Conservation (phyloP, 1,139 yeast species). For the Diutina rugosa region DNA sequence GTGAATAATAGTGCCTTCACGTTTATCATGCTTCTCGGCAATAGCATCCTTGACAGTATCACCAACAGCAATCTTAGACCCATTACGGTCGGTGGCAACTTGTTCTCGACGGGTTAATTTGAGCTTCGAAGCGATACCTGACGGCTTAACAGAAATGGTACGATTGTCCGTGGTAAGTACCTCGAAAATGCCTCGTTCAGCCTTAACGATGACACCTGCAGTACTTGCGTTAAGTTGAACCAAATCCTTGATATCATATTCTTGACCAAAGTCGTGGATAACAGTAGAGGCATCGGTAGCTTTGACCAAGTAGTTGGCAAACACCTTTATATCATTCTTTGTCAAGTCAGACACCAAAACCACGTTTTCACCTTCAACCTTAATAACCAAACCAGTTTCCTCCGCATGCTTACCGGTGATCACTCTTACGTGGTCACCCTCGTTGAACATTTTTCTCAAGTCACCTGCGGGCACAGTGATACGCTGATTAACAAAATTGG, state of each 20-base stretch:
- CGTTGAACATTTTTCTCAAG: constrained; percentile 70
- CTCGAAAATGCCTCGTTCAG: constrained; percentile 75
- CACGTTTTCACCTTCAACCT: constrained; percentile 72
- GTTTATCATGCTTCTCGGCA: constrained; percentile 45
- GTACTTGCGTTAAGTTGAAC: constrained; percentile 79
- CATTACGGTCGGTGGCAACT: constrained; percentile 78
- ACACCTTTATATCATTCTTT: constrained; percentile 76
- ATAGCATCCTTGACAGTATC: constrained; percentile 77
- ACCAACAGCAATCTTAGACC: constrained; percentile 75
- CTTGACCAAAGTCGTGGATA: constrained; percentile 37
- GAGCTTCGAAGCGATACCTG: constrained; percentile 69
- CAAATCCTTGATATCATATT: constrained; percentile 78
- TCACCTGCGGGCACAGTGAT: constrained; percentile 64
- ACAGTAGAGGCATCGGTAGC: constrained; percentile 62
- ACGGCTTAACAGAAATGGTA: constrained; percentile 56
- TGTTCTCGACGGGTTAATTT: constrained; percentile 52
- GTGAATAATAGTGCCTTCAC: constrained; percentile 76
- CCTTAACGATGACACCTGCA: constrained; percentile 82
- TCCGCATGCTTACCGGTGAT: constrained; percentile 85
- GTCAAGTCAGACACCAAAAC: constrained; percentile 85
- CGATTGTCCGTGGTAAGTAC: constrained; percentile 82
- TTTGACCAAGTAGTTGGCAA: constrained; percentile 75
- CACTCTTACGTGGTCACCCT: constrained; percentile 94
- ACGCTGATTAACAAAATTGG: constrained; percentile 33
- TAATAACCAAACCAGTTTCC: constrained; percentile 89